A percentile compares a stretch with the other conserved stretches of the same genome.
Conservation (phyloP, 805 yeast species). For the Kodamaea leandrae region DNA sequence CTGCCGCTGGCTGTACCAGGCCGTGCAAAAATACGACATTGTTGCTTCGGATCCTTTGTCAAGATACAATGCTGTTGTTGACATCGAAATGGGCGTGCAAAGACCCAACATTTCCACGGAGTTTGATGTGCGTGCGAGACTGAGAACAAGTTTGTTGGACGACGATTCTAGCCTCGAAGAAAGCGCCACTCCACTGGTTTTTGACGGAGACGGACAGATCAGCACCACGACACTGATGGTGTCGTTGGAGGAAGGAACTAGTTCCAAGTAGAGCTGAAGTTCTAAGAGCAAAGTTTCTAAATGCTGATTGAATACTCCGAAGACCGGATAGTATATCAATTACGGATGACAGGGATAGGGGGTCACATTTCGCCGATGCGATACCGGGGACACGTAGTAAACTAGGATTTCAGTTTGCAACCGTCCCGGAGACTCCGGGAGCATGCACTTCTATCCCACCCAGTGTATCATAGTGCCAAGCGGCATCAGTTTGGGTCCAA, state of each 20-base stretch:
- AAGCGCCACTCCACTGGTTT: constrained; percentile 40
- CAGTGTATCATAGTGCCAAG: too few species aligned
- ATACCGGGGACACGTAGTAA: too few species aligned
- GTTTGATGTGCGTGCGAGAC: constrained; percentile 4
- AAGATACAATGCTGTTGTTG: constrained; percentile 5
- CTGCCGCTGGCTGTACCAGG: constrained; percentile 68
- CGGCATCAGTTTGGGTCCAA: too few species aligned
- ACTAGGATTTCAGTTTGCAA: too few species aligned
- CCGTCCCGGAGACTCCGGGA: too few species aligned
- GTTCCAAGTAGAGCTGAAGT: not conserved
- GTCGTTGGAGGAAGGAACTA: constrained; percentile 30
- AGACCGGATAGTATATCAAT: not conserved
- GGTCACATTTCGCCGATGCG: too few species aligned
- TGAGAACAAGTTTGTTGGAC: constrained; percentile 11
- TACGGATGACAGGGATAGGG: too few species aligned
- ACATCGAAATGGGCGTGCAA: constrained; percentile 23
- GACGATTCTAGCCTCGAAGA: constrained; percentile 32
- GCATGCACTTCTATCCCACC: too few species aligned
- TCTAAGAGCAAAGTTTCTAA: not conserved
- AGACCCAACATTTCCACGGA: not conserved
- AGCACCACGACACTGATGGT: constrained; percentile 35
- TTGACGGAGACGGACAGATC: constrained; percentile 29
- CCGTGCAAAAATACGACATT: constrained; percentile 26
- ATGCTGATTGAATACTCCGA: not conserved
- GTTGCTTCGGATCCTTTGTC: constrained; percentile 32